Evolutionary conservation across 1,139 yeast genomes (phyloP).

Genomic region (Torulaspora pretoriensis): DNA sequence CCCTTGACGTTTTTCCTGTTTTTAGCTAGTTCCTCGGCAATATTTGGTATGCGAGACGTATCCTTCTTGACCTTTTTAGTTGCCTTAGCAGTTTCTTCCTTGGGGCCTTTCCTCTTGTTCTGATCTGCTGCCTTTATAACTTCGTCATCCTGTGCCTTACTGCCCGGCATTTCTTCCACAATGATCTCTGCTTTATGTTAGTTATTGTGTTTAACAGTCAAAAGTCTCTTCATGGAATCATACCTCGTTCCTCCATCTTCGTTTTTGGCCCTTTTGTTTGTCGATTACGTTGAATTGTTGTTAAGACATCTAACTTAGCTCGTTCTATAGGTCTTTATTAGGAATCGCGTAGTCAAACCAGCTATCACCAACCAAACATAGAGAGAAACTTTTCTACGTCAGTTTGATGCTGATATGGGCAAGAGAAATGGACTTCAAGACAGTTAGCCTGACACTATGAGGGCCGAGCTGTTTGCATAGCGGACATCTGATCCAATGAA

Average conservation of each 20-base stretch:
- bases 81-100: constrained; percentile 35
- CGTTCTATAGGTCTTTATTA: background rate
- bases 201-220: background rate
- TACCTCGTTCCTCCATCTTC: constrained; percentile 7
- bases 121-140: constrained; percentile 5
- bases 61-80: constrained; percentile 25
- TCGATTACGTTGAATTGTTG: background rate
- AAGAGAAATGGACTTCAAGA: no score
- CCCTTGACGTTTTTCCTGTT: constrained; percentile 29
- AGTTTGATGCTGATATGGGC: no score
- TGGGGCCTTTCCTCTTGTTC: constrained; percentile 27
- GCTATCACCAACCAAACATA: background rate
- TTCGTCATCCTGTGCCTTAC: background rate
- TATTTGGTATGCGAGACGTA: constrained; percentile 26
- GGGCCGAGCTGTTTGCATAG: no score
- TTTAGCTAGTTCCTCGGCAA: constrained; percentile 35
- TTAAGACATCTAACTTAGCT: background rate
- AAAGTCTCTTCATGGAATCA: background rate
- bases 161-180: constrained; percentile 1
- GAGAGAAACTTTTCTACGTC: no score
- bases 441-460: no score
- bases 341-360: background rate
- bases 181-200: constrained; percentile 2
- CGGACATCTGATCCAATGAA: no score
- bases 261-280: background rate